Base-by-base conservation (phyloP, 2,329 filamentous ascomycete genomes). In the Aspergillus chevalieri region DNA sequence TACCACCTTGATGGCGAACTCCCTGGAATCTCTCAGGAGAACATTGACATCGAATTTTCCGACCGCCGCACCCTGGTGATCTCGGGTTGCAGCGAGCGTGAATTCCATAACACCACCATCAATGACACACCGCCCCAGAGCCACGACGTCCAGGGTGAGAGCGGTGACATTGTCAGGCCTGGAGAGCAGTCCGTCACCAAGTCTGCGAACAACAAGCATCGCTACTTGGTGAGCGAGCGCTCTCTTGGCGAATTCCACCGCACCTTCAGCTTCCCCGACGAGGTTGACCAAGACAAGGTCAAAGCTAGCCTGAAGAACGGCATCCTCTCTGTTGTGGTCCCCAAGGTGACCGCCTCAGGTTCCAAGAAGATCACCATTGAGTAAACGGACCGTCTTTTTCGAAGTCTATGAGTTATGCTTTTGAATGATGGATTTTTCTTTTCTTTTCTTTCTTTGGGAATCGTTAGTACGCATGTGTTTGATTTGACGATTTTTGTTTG, bases 231-330 rank as follows among this genome's bases (percentile, higher is more conserved):
- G 48, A 75, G 71, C 47, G 81, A 84, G 66, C 78, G 81, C 57
- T 75, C 74, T 1, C 70, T 81, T 10, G 81, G 81, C 54, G 75
- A 79, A 47, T 84, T 84, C 69, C 74, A 78, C 52, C 76, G 81
- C 58, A 74, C 71, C 44, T 84, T 84, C 66, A 72, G 67, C 51
- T 84, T 84, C 72, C 79, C 81, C 1, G 67, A 68, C 2, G 69
- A 75, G 26, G 76, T 84, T 45, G 74, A 83, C 55, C 80, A 82
- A 60, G 80, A 84, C 28, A 71, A 66, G 15, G 80, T 84, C 57
- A 81, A 77, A 67, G 81, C 81, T 17, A 78, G 69, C 47, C 63
- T 84, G 65, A 83, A 79, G 71, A 76, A 84, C 58, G 81, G 81
- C 9, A 75, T 84, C 47, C 65, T 84, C 47, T 76, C 69, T 48